Evolutionary conservation across 1,284 basidiomycete genomes (phyloP), one percentile per base, ranked within the genome.

Genomic region (Blastosporella zonata): DNA sequence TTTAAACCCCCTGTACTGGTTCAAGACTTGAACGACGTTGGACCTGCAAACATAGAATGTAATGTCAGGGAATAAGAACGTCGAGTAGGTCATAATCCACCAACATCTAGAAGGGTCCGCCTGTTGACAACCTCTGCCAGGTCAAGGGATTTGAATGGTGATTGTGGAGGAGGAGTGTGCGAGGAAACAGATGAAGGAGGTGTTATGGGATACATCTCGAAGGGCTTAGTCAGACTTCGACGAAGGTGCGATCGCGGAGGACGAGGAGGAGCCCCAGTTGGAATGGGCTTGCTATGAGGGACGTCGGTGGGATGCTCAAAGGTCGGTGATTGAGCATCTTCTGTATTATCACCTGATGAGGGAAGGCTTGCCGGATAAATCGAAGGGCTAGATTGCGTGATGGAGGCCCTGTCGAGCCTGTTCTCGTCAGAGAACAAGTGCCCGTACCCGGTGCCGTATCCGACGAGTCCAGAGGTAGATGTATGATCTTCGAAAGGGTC

Each of bases 321-420:
- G 52, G 56, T 54, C 52, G 59, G 57, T 50, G 62, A 50, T 18
- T 34, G 40, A 23, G 29, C 37, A 18, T 13, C 35, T 29, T 54
- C 54, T 3, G 38, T 50, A 56, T 62, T 55, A 37, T 69, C 69
- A 25, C 68, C 67, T 29, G 64, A 67, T 1, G 67, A 63, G n/a
- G 71, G 67, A 5, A 79, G 61, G 35, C 74, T 77, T 1, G 77
- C 69, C 9, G 81, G 78, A 61, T 83, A 83, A 45, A 82, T 69
- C 0, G 81, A 83, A 18, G 79, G 79, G 45, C 71, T 79, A 3
- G 80, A 81, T 33, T 66, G 70, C 9, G 71, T 67, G 47, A 65
- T 57, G 34, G 67, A 68, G 6, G 25, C 44, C 35, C 27, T 38
- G 7, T 49, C 35, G 15, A 37, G 18, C 22, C 21, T 35, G 15